Evolutionary conservation across 2,329 filamentous ascomycete species (phyloP), one percentile per base, ranked within the genome.

Genomic region (Calycina herbarum): DNA sequence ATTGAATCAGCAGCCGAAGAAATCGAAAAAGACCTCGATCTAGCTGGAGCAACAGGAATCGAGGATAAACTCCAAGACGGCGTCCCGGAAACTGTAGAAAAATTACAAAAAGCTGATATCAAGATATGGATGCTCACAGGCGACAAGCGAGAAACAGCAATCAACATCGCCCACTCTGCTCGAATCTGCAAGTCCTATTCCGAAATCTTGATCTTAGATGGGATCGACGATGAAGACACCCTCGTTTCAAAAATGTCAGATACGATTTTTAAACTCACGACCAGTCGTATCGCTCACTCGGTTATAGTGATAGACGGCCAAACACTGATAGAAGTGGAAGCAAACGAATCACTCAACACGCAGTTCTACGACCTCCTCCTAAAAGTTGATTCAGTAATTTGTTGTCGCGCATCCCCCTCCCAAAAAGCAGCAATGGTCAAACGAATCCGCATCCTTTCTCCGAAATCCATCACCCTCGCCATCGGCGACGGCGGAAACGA

Each of bases 61-160:
- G 94, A 97, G 78, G 94, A 97, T 76, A 96, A 95, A 77, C 82
- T 97, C 27, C 94, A 97, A 75, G 85, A 89, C 63, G 94, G 93
- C 7, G 94, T 97, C 13, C 54, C 59, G 1, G 59, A 65, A 42
- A 65, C 64, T 0, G 62, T 65, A 31, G 60, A 62, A 31, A 65
- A 65, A n/a, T 57, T 65, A 20, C 64, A 65, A 40, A 24, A 45
- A 40, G 64, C 64, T 29, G 57, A 62, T 45, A 65, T 65, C 56
- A 93, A 93, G 76, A 87, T 97, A 68, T 97, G 93, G 94, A 97
- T 97, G 93, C 82, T 97, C 54, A 97, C 94, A 0, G 94, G 94
- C 31, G 94, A 97, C 77, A 96, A 96, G 78, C 86, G 93, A 45
- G 93, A 96, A 79, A 96, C 93, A 0, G 93, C 93, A 40, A 94